Base-by-base conservation (phyloP, 2,329 filamentous ascomycete species). In the Curvularia hawaiiensis region DNA sequence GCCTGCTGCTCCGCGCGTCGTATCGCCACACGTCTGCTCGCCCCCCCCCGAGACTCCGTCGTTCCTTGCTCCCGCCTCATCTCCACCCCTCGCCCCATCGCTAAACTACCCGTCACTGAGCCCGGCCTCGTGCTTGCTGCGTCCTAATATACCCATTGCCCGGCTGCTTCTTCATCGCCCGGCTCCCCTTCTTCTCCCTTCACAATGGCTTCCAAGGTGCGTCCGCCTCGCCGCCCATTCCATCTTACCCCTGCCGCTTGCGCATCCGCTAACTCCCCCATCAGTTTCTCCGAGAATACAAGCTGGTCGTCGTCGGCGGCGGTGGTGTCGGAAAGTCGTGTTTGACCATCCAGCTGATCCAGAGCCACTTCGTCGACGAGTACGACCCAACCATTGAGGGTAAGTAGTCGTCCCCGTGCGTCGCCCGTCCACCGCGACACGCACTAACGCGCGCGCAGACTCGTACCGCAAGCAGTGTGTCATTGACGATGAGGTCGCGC, bases 401-500 rank as follows among this genome's bases (percentile, higher is more conserved):
- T 93, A 79, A 69, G 84, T 71, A 9, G 26, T 31, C 26, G 26
- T 28, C 41, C 49, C 50, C 45, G 50, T 28, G 43, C 58, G 39
- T 16, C 49, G 41, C 22, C 47, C 22, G 11, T 22, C 22, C 3
- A 33, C 46, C 46, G 38, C 39, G 18, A 45, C 53, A 44, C 33
- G 35, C n/a, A 57, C 54, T 68, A 52, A 66, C 64, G 26, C 39
- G 6, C 39, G 6, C 18, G 31, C 77, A 99, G 95, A 99, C 77
- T 98, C 95, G 63, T 99, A 99, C 85, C 92, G 95, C 83, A 99
- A 99, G 89, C 95, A 98, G 85, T 98, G 95, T 79, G 89, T 97
- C 70, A 96, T 99, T 78, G 95, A 99, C 77, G 95, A 98, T 71
- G 95, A 99, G 81, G 92, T 97, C 67, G 95, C 95, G 50, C 86